Evolutionary conservation across 2,329 filamentous ascomycete genomes (phyloP), one percentile per base, ranked within the genome.

Genomic region (Neurospora crassa): DNA sequence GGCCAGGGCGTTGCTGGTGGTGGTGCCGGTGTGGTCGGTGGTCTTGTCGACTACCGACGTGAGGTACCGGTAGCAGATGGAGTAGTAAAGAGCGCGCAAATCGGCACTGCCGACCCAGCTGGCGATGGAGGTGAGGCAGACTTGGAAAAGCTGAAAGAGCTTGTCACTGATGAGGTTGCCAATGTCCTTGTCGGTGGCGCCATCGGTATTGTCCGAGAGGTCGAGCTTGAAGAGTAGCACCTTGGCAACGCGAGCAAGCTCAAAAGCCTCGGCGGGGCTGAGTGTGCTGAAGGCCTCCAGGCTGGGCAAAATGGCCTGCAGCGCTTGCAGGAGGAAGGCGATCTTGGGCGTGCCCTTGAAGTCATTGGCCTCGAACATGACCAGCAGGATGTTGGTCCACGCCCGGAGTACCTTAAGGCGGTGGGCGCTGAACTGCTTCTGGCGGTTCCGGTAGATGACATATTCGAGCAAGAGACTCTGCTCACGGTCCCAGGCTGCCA

Each of bases 121-220:
- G 74, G 90, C 89, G 70, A 97, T 91, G 5, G 93, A 93, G 76
- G 90, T 88, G 16, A 97, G 84, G 73, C 92, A 94, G 47, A 93
- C 88, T 74, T 97, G 92, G 84, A 99, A 97, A 4, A 98, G 87
- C 78, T 97, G 92, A 78, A 94, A 94, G 0, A 98, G 86, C 77
- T 96, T 93, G 79, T 98, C 95, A 78, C 93, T 92, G 42, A 96
- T 89, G 37, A 95, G 85, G 78, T 93, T 93, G 43, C 91, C 87
- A 70, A 87, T 83, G 4, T 83, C 82, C 68, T 80, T 69, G 37
- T 53, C 41, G 2, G 45, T 40, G 40, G 8, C 67, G 40, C 29
- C 40, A 67, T 70, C 72, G 20, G 37, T 76, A 1, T 80, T 72
- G 24, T 79, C 76, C 5, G 80, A 79, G 81, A 90, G 83, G 79